These are phyloP conservation scores for Aspergillus ochraceus DNA, from an alignment of 2,329 filamentous ascomycete species.

Conservation along the genomic window DNA sequence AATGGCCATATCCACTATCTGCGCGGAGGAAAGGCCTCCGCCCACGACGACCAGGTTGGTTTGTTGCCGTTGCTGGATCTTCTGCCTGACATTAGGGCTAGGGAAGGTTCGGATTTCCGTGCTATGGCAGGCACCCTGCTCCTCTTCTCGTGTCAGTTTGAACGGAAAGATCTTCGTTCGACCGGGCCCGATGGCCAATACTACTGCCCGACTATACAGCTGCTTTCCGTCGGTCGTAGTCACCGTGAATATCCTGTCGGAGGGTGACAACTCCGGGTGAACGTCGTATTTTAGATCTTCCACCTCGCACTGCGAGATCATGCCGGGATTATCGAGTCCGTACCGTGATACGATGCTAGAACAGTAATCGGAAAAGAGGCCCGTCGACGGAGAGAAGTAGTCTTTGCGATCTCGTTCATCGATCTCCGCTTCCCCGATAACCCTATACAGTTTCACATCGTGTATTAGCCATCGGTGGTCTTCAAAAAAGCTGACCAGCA, in stretches of 20 bases:
- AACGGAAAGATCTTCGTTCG: constrained; percentile 55
- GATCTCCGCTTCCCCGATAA: constrained; percentile 49
- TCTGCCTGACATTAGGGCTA: constrained; percentile 51
- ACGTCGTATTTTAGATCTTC: constrained; percentile 61
- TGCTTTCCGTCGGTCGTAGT: constrained; percentile 52
- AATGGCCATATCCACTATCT: constrained; percentile 68
- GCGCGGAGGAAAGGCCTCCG: constrained; percentile 74
- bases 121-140: constrained; percentile 60
- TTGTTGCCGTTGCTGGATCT: constrained; percentile 50
- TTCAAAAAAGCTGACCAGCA: background rate
- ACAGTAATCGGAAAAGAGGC: constrained; percentile 65
- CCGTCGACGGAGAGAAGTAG: constrained; percentile 65
- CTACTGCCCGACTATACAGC: constrained; percentile 62
- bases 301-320: constrained; percentile 63
- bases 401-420: constrained; percentile 69
- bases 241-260: constrained; percentile 64
- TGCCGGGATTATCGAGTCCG: constrained; percentile 49
- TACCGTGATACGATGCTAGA: constrained; percentile 59
- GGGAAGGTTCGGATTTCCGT: constrained; percentile 64
- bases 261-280: constrained; percentile 43
- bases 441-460: constrained; percentile 16
- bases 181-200: constrained; percentile 70
- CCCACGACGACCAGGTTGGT: constrained; percentile 71
- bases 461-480: background rate
- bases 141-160: constrained; percentile 41